These are phyloP conservation scores for Cladosporium cucumerinum DNA, from an alignment of 2,329 filamentous ascomycete species.

Conservation along the genomic window DNA sequence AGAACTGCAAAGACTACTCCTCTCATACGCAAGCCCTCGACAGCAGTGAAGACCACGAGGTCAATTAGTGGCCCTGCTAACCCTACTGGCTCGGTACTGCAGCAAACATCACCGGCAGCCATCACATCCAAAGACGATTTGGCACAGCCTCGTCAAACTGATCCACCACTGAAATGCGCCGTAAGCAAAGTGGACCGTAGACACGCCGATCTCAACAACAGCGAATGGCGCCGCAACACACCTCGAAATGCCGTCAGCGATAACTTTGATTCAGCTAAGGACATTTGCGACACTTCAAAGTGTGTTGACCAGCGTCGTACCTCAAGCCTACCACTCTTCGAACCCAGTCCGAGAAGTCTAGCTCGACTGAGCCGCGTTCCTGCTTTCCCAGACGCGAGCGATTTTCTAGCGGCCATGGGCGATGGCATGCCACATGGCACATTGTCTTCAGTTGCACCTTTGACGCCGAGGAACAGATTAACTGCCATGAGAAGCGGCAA, in stretches of 20 bases:
- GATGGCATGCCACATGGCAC: neutral
- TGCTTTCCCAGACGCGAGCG: slow-evolving; percentile 1
- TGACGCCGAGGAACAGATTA: neutral
- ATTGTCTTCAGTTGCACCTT: neutral
- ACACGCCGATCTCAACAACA: neutral
- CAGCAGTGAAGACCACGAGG: neutral
- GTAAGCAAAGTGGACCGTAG: neutral
- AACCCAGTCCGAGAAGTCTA: neutral
- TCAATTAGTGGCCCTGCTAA: neutral
- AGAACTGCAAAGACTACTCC: neutral
- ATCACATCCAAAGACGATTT: neutral
- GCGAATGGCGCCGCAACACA: neutral
- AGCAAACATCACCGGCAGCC: neutral
- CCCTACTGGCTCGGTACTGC: neutral
- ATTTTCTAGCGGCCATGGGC: neutral
- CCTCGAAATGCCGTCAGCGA: neutral
- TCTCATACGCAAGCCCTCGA: neutral
- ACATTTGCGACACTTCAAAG: neutral
- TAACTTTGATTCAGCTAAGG: neutral
- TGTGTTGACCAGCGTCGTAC: neutral
- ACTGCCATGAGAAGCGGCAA: neutral
- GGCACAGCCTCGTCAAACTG: neutral
- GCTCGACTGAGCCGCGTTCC: slow-evolving; percentile 10
- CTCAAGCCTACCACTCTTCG: neutral
- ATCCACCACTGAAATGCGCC: neutral